Conservation (phyloP, 176 grass and related monocot genomes). For the Thalia dealbata region DNA sequence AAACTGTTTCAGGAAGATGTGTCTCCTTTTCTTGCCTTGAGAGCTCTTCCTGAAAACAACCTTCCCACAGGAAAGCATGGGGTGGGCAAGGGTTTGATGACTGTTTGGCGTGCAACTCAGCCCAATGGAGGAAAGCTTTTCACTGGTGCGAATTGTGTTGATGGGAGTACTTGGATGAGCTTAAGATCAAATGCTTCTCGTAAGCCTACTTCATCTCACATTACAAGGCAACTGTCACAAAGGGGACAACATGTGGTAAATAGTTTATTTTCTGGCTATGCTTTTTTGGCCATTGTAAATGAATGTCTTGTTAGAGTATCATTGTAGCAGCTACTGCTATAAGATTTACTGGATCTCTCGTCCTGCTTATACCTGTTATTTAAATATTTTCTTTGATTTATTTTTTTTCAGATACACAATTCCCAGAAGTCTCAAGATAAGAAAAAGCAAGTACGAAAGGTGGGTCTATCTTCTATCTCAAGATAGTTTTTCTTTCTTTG, state of each 20-base stretch:
- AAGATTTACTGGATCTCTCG: neutral
- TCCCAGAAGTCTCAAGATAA: neutral
- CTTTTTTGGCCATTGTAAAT: neutral
- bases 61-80: slow-evolving; percentile 65
- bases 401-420: neutral
- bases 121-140: slow-evolving; percentile 38
- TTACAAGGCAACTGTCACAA: slow-evolving; percentile 1
- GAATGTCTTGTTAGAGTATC: neutral
- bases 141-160: slow-evolving; percentile 37
- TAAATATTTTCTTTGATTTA: neutral
- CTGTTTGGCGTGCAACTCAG: slow-evolving; percentile 82
- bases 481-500: neutral
- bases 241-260: neutral
- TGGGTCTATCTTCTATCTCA: neutral
- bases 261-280: neutral
- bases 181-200: slow-evolving; percentile 39
- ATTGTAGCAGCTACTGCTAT: neutral
- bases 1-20: neutral
- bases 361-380: neutral
- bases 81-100: slow-evolving; percentile 95
- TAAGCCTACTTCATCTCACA: slow-evolving; percentile 11
- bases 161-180: slow-evolving; percentile 44
- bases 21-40: neutral
- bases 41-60: slow-evolving; percentile 9
- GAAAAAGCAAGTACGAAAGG: slow-evolving; percentile 1